These are phyloP conservation scores for Poa pratensis DNA, from an alignment of 176 grass and related monocot species.

Conservation along the genomic window DNA sequence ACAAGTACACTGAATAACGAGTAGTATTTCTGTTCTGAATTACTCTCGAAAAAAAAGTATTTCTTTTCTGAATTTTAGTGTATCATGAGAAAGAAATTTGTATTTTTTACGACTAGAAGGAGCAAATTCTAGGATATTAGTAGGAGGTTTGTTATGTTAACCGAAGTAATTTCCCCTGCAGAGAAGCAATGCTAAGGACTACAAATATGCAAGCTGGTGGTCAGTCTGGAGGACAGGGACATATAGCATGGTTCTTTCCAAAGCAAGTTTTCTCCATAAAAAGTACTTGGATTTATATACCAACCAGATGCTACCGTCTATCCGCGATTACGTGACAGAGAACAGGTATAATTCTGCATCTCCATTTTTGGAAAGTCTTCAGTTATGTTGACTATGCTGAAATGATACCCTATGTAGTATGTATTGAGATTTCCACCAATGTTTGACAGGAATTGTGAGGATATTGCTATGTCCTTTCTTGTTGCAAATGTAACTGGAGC, in stretches of 20 bases:
- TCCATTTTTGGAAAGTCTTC: conserved; percentile 13
- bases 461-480: conserved; percentile 98
- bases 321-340: conserved; percentile 73
- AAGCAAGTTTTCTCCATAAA: conserved; percentile 80
- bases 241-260: conserved; percentile 96
- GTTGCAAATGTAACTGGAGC: conserved; percentile 80
- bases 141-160: background rate
- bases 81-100: background rate
- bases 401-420: background rate
- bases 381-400: background rate
- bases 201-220: conserved; percentile 86
- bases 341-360: conserved; percentile 52
- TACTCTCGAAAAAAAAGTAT: too few relatives aligned
- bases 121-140: background rate
- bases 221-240: conserved; percentile 97
- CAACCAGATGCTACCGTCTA: conserved; percentile 60
- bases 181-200: conserved; percentile 44
- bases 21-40: background rate
- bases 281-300: conserved; percentile 81
- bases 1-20: background rate
- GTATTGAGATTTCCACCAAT: background rate
- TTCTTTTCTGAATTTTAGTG: background rate
- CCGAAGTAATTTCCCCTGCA: conserved; percentile 31
- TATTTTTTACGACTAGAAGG: background rate
- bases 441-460: conserved; percentile 84